A percentile compares a stretch with the other conserved stretches of the same genome.
Evolutionary conservation across 1,284 basidiomycete species (phyloP).

Genomic region (Exobasidium rhododendri): DNA sequence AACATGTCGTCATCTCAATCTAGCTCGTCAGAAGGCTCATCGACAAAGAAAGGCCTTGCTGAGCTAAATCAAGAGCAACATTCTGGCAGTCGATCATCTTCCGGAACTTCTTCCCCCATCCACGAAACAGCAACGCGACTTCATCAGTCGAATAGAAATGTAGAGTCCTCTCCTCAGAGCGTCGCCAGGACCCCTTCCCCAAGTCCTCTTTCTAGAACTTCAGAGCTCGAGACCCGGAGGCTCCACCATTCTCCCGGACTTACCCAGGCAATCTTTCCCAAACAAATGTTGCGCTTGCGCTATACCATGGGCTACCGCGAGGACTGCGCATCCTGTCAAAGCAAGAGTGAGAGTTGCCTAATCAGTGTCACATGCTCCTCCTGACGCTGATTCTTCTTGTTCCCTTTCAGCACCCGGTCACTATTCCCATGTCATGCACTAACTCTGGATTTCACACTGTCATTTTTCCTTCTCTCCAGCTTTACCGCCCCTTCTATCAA

Average conservation of each 20-base stretch:
- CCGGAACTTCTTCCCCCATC: neutral
- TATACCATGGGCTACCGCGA: slow-evolving; percentile 14
- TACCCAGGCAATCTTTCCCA: neutral
- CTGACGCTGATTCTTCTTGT: neutral
- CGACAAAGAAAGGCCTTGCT: neutral
- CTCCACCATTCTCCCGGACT: slow-evolving; percentile 4
- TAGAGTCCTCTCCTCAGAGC: neutral
- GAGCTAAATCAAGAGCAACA: neutral
- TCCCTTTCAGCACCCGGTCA: slow-evolving; percentile 1
- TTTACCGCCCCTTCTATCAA: too few relatives aligned
- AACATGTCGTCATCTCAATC: neutral
- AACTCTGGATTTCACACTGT: slow-evolving; percentile 1
- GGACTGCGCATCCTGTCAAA: slow-evolving; percentile 7
- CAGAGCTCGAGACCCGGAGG: neutral
- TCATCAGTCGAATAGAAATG: neutral
- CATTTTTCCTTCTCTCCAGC: neutral
- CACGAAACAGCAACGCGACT: neutral
- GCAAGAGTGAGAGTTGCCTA: slow-evolving; percentile 1
- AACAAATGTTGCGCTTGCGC: neutral
- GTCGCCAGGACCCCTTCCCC: neutral
- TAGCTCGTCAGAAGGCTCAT: neutral
- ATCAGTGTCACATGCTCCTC: neutral
- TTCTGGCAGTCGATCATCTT: neutral
- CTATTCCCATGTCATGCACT: slow-evolving; percentile 6
- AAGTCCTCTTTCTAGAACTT: neutral